These are phyloP conservation scores for Alternaria sp. DNA, from an alignment of 2,329 filamentous ascomycete genomes.

Conservation along the genomic window DNA sequence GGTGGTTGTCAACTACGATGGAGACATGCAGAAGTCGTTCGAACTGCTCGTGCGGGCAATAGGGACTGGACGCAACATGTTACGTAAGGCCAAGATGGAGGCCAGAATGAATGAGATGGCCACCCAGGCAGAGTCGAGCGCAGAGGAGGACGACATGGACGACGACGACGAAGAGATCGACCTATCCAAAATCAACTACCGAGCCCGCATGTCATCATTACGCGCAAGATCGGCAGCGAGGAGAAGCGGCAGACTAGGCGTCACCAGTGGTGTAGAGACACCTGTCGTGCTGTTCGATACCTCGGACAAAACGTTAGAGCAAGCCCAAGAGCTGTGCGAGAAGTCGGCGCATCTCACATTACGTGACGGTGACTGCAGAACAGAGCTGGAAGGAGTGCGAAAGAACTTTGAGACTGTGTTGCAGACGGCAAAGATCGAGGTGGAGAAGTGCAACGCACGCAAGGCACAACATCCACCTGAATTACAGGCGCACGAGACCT, in stretches of 20 bases:
- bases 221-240: slow-evolving; percentile 31
- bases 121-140: slow-evolving; percentile 40
- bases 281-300: slow-evolving; percentile 59
- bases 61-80: slow-evolving; percentile 77
- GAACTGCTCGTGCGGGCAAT: slow-evolving; percentile 84
- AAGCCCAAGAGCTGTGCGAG: slow-evolving; percentile 81
- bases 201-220: slow-evolving; percentile 42
- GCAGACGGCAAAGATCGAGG: slow-evolving; percentile 59
- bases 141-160: slow-evolving; percentile 33
- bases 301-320: slow-evolving; percentile 79
- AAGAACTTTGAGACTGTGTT: slow-evolving; percentile 69
- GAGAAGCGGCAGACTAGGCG: slow-evolving; percentile 14
- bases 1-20: slow-evolving; percentile 92
- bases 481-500: slow-evolving; percentile 21
- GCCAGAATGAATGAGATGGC: slow-evolving; percentile 67
- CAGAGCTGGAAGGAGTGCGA: slow-evolving; percentile 74
- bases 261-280: slow-evolving; percentile 15
- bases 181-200: slow-evolving; percentile 46
- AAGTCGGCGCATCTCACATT: slow-evolving; percentile 87
- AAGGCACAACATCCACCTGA: slow-evolving; percentile 19
- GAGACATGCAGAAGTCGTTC: slow-evolving; percentile 81
- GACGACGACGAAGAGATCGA: slow-evolving; percentile 34
- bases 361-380: slow-evolving; percentile 83
- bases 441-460: slow-evolving; percentile 29
- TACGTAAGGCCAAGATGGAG: slow-evolving; percentile 88